These are phyloP conservation scores for Coemansia sp. DNA, from an alignment of 192 early-diverging fungal species.

Conservation along the genomic window DNA sequence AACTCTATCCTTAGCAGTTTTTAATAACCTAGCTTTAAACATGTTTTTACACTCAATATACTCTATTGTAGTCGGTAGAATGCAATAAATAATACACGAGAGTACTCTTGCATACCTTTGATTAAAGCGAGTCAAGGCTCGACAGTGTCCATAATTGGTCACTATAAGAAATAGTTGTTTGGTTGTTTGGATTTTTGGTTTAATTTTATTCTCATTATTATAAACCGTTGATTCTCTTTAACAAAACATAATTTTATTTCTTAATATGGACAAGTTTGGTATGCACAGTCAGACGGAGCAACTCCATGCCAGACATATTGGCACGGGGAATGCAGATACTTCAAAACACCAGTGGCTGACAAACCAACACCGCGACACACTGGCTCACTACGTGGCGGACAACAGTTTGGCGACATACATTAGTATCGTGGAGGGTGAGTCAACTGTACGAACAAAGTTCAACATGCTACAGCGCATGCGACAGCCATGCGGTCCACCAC, in stretches of 20 bases:
- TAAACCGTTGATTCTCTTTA: background rate
- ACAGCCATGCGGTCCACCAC: slow-evolving; percentile 37
- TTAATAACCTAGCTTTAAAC: background rate
- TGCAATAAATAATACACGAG: no score
- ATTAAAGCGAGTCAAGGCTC: background rate
- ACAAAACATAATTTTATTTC: background rate
- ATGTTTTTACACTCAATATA: background rate
- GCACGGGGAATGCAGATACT: slow-evolving; percentile 53
- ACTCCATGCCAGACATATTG: slow-evolving; percentile 44
- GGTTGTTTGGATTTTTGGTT: background rate
- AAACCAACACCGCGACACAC: slow-evolving; percentile 55
- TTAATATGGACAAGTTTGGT: slow-evolving; percentile 56
- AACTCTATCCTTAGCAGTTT: background rate
- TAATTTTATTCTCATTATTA: background rate
- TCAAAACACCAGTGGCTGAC: slow-evolving; percentile 51
- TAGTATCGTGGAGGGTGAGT: slow-evolving; percentile 47
- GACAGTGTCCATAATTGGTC: background rate
- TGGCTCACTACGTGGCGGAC: slow-evolving; percentile 50
- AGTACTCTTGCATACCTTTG: background rate
- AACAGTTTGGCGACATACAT: slow-evolving; percentile 47
- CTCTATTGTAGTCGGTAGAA: no score
- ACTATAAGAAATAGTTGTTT: background rate
- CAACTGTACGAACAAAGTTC: slow-evolving; percentile 24
- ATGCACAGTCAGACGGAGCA: slow-evolving; percentile 59
- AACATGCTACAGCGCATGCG: slow-evolving; percentile 48